These are phyloP conservation scores for Platanthera guangdongensis DNA, from an alignment of 106 monocot species.

Conservation along the genomic window DNA sequence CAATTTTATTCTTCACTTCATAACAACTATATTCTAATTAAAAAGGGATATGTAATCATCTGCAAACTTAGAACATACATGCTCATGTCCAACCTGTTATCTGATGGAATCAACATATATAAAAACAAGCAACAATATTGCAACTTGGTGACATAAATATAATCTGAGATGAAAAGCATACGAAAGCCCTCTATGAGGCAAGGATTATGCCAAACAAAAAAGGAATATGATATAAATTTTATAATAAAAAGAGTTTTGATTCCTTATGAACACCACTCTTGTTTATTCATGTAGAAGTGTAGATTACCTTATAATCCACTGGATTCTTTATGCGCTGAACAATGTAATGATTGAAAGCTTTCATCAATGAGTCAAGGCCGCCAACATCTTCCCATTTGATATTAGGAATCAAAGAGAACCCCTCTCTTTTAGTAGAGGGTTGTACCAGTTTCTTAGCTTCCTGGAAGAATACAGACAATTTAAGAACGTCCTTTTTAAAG, in stretches of 20 bases:
- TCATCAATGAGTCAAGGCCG: conserved; percentile 60
- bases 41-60: too few species aligned
- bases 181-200: background rate
- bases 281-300: background rate
- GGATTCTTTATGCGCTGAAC: conserved; percentile 72
- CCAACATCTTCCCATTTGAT: conserved; percentile 95
- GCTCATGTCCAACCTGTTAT: too few species aligned
- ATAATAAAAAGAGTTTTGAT: background rate
- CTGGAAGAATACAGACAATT: conserved; percentile 25
- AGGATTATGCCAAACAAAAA: background rate
- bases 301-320: conserved; percentile 63
- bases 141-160: too few species aligned
- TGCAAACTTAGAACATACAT: too few species aligned
- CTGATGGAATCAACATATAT: too few species aligned
- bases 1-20: too few species aligned
- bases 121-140: too few species aligned
- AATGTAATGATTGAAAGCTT: conserved; percentile 63
- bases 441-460: conserved; percentile 71
- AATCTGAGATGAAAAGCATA: background rate
- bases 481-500: background rate
- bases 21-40: too few species aligned
- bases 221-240: conserved; percentile 1
- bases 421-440: conserved; percentile 87
- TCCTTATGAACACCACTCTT: background rate
- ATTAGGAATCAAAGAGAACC: conserved; percentile 86